A percentile compares a stretch with the other conserved stretches of the same genome.
Evolutionary conservation across 1,139 yeast species (phyloP).

Genomic region (Candida sp.): DNA sequence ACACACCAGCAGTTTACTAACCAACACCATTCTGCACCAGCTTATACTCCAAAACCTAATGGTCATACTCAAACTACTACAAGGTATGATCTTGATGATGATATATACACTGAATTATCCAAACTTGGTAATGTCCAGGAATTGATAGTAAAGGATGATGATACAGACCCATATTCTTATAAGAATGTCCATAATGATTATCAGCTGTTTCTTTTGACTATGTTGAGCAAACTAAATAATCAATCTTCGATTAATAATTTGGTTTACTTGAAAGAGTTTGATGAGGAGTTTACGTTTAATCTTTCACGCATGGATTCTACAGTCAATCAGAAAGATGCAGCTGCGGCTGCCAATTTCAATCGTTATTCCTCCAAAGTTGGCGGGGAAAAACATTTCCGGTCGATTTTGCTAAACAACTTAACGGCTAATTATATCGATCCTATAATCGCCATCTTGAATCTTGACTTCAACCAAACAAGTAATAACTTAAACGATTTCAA

Average conservation of each 20-base stretch:
- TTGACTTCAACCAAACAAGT: slow-evolving; percentile 29
- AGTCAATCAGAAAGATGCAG: slow-evolving; percentile 6
- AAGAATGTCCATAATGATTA: slow-evolving; percentile 36
- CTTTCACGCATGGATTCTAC: slow-evolving; percentile 14
- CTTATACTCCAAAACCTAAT: background rate
- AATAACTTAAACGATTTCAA: slow-evolving; percentile 29
- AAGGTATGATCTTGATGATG: slow-evolving; percentile 7
- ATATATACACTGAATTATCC: slow-evolving; percentile 9
- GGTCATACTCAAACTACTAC: background rate
- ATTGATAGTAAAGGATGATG: slow-evolving; percentile 1
- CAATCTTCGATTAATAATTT: slow-evolving; percentile 24
- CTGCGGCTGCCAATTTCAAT: slow-evolving; percentile 5
- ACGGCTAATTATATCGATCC: slow-evolving; percentile 39
- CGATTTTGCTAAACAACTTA: slow-evolving; percentile 32
- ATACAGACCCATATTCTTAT: slow-evolving; percentile 10
- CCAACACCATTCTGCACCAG: background rate
- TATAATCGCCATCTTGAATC: slow-evolving; percentile 31
- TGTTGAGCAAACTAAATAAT: slow-evolving; percentile 17
- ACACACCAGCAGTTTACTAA: background rate
- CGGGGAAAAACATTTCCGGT: slow-evolving; percentile 35
- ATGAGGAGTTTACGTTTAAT: slow-evolving; percentile 26
- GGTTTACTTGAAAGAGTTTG: slow-evolving; percentile 37
- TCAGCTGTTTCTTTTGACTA: slow-evolving; percentile 28
- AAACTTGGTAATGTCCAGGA: slow-evolving; percentile 10
- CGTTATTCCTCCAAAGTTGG: slow-evolving; percentile 9